These are phyloP conservation scores for Pseudonitzschia pungens DNA, from an alignment of 108 stramenopile species.

Conservation along the genomic window DNA sequence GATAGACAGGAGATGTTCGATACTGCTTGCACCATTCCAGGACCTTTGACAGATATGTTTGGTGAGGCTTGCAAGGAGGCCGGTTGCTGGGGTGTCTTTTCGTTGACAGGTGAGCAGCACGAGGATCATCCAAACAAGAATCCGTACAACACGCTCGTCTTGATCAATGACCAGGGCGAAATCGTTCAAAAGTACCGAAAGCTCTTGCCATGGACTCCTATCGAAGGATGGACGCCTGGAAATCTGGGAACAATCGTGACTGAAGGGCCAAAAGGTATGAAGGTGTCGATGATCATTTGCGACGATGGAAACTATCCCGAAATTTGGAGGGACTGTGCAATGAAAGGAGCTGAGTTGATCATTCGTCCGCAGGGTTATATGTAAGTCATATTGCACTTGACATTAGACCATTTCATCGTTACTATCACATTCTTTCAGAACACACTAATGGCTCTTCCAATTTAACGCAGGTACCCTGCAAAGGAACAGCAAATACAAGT, in stretches of 20 bases:
- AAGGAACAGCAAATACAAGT: constrained; percentile 87
- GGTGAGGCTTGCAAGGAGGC: constrained; percentile 67
- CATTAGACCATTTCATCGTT: background rate
- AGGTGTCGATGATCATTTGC: constrained; percentile 80
- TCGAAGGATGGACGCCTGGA: constrained; percentile 66
- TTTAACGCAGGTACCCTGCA: constrained; percentile 71
- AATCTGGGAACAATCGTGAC: constrained; percentile 72
- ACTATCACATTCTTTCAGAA: background rate
- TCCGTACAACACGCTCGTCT: constrained; percentile 78
- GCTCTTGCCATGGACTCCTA: constrained; percentile 79
- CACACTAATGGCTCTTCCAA: background rate
- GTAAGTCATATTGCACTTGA: constrained; percentile 3
- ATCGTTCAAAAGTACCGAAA: constrained; percentile 85
- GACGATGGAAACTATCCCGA: constrained; percentile 83
- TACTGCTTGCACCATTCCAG: constrained; percentile 71
- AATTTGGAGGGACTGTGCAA: constrained; percentile 77
- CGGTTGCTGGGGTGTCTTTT: constrained; percentile 77
- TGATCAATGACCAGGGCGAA: constrained; percentile 77
- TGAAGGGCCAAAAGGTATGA: constrained; percentile 83
- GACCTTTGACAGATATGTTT: constrained; percentile 61
- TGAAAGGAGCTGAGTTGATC: constrained; percentile 77
- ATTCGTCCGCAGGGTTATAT: constrained; percentile 70
- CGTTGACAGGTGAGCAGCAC: constrained; percentile 75
- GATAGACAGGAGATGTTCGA: constrained; percentile 85
- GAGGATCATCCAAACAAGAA: constrained; percentile 83